A percentile compares a stretch with the other conserved stretches of the same genome.
These are phyloP conservation scores for Croton setiger DNA, from an alignment of 441 rosid genomes.

Conservation along the genomic window DNA sequence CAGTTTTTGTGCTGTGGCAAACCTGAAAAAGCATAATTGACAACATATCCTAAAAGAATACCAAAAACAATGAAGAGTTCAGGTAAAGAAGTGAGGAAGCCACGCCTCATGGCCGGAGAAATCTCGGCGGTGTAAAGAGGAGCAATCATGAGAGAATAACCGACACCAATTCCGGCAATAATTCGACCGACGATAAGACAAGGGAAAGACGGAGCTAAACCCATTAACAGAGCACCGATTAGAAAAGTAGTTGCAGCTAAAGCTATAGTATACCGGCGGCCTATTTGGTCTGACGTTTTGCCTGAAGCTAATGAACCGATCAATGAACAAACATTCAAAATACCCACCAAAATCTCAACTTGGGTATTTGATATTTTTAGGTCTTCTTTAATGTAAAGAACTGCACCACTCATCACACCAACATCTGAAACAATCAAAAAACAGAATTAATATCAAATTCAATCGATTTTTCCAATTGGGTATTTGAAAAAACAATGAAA, in stretches of 20 bases:
- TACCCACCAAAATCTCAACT: slow-evolving; percentile 46
- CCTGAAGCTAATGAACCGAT: slow-evolving; percentile 55
- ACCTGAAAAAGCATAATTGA: slow-evolving; percentile 37
- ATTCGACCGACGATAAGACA: slow-evolving; percentile 46
- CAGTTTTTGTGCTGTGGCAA: slow-evolving; percentile 38
- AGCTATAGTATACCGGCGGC: slow-evolving; percentile 51
- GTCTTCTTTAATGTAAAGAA: slow-evolving; percentile 34
- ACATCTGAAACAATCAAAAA: slow-evolving; percentile 40
- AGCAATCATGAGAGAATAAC: slow-evolving; percentile 54
- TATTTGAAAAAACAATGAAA: too few relatives aligned
- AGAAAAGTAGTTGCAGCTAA: slow-evolving; percentile 48
- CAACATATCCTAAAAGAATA: slow-evolving; percentile 42
- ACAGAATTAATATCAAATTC: too few relatives aligned
- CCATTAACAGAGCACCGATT: slow-evolving; percentile 53
- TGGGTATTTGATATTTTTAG: slow-evolving; percentile 35
- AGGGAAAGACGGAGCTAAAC: slow-evolving; percentile 41
- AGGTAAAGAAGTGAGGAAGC: slow-evolving; percentile 51
- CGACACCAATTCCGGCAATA: slow-evolving; percentile 52
- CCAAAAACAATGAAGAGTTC: slow-evolving; percentile 29
- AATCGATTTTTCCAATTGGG: too few relatives aligned
- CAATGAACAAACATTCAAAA: slow-evolving; percentile 44
- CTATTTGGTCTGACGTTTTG: slow-evolving; percentile 51
- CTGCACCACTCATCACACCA: slow-evolving; percentile 64
- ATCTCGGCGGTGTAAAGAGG: slow-evolving; percentile 49
- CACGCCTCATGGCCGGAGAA: slow-evolving; percentile 45